phyloP scores from a whole-genome alignment of 306 rosid species.

The Vigna hirtella region DNA sequence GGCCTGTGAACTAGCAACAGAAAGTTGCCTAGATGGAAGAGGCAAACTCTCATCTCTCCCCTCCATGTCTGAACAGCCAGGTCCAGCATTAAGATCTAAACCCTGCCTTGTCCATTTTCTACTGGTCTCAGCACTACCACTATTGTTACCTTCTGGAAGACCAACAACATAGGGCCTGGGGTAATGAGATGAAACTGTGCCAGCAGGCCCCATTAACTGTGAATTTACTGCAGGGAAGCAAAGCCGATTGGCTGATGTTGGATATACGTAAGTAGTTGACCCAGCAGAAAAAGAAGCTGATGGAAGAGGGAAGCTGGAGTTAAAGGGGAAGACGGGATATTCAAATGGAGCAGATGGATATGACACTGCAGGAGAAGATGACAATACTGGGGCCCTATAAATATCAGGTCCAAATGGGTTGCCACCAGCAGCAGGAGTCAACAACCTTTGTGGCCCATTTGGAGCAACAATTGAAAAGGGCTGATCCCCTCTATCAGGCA shows the following conservation, averaged over 20 bases:
- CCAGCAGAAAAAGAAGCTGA: conserved; percentile 62
- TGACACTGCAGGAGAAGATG: conserved; percentile 65
- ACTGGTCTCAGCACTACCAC: conserved; percentile 56
- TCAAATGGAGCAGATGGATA: conserved; percentile 63
- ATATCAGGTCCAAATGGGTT: conserved; percentile 61
- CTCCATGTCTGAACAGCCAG: conserved; percentile 66
- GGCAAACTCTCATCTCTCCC: conserved; percentile 64
- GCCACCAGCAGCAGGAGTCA: conserved; percentile 61
- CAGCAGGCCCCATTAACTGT: conserved; percentile 65
- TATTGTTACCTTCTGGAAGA: conserved; percentile 61
- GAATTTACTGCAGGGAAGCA: conserved; percentile 66
- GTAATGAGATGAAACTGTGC: conserved; percentile 62
- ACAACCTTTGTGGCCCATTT: conserved; percentile 64
- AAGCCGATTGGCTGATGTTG: conserved; percentile 66
- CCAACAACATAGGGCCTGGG: conserved; percentile 67
- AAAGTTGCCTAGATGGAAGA: conserved; percentile 57
- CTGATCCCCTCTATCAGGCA: conserved; percentile 66
- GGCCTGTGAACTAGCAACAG: conserved; percentile 70
- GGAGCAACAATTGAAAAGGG: conserved; percentile 64
- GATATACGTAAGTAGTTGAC: conserved; percentile 59
- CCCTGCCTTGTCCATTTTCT: conserved; percentile 75
- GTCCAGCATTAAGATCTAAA: conserved; percentile 81
- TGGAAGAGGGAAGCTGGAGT: conserved; percentile 62
- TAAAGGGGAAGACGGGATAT: conserved; percentile 72
- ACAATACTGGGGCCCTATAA: conserved; percentile 62